Percentiles rank a stretch among this genome's conserved stretches.
phyloP scores from a whole-genome alignment of 805 yeast genomes.

The Candida hungchunana region DNA sequence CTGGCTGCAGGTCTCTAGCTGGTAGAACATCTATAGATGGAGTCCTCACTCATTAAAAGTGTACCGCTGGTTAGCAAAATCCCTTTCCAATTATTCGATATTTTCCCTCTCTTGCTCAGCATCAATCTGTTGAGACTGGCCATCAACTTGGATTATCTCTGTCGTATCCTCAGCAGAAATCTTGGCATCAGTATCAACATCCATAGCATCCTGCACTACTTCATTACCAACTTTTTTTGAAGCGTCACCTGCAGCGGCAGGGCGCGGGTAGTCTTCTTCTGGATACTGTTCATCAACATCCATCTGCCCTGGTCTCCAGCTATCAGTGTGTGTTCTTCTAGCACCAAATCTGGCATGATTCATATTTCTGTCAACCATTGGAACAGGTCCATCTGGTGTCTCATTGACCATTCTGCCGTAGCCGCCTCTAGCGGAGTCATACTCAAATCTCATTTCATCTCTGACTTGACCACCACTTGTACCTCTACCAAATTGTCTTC shows the following conservation, averaged over 20 bases:
- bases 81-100: too few species aligned
- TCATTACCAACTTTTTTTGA: too few species aligned
- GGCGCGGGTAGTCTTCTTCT: constrained; percentile 1
- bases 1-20: not conserved
- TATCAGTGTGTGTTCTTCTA: constrained; percentile 25
- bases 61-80: too few species aligned
- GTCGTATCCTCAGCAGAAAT: not conserved
- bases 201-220: constrained; percentile 3
- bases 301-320: constrained; percentile 20
- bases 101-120: too few species aligned
- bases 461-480: constrained; percentile 86
- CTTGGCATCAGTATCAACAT: not conserved
- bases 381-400: constrained; percentile 4
- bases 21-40: not conserved
- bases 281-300: constrained; percentile 8
- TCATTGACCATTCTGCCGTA: constrained; percentile 27
- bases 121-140: constrained; percentile 1
- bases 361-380: constrained; percentile 6
- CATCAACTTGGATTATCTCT: too few species aligned
- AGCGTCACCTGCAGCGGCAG: not conserved
- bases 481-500: constrained; percentile 95
- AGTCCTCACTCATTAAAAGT: too few species aligned
- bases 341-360: constrained; percentile 29
- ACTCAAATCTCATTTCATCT: constrained; percentile 55
- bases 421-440: constrained; percentile 46